These are phyloP conservation scores for Rhynchospora breviuscula DNA, from an alignment of 176 grass and related monocot species.

Conservation along the genomic window DNA sequence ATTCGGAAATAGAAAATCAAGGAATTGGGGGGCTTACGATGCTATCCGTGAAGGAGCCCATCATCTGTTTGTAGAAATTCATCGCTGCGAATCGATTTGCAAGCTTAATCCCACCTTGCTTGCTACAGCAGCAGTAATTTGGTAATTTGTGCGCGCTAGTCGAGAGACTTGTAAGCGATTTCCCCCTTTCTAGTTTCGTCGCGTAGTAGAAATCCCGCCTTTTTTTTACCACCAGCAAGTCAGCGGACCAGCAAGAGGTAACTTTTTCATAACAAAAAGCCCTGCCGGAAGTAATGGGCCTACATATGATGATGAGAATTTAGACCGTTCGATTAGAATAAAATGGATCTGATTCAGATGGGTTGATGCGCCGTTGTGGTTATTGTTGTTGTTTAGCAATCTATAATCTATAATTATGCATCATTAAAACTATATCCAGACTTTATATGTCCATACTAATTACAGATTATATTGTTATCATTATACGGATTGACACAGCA, in stretches of 20 bases:
- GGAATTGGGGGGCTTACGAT: not conserved
- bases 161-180: not conserved
- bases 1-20: not conserved
- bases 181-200: not conserved
- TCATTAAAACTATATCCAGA: no score
- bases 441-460: no score
- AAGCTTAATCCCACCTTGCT: not conserved
- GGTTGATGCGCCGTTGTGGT: not conserved
- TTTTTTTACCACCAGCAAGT: not conserved
- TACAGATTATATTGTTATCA: no score
- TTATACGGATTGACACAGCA: no score
- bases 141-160: no score
- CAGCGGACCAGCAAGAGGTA: no score
- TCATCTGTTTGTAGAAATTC: constrained; percentile 25
- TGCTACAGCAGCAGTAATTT: not conserved
- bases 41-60: not conserved
- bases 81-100: not conserved
- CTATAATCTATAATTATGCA: no score
- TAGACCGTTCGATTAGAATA: not conserved
- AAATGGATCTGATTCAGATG: not conserved
- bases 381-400: no score
- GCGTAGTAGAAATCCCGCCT: not conserved
- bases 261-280: no score
- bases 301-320: not conserved
- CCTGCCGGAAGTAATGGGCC: no score